Conservation (phyloP, 73 alveolate species). For the Breviolum minutum region DNA sequence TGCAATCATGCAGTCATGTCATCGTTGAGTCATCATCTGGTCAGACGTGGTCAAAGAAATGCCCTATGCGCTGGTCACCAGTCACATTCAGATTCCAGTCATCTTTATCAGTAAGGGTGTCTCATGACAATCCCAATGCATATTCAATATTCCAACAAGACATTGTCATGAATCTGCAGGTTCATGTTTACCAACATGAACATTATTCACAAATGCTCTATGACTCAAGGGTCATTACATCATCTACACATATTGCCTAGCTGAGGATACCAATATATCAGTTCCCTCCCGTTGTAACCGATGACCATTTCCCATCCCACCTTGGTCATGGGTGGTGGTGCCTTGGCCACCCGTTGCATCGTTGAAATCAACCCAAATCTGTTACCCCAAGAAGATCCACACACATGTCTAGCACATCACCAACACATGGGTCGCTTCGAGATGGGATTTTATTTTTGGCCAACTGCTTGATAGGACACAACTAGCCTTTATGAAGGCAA, state of each 20-base stretch:
- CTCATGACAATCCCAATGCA: too few species aligned
- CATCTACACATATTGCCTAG: background rate
- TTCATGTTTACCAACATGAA: background rate
- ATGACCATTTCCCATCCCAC: background rate
- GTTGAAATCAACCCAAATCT: too few species aligned
- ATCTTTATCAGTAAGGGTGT: too few species aligned
- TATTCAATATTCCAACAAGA: too few species aligned
- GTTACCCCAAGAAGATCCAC: too few species aligned
- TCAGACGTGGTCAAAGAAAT: background rate
- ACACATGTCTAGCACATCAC: background rate
- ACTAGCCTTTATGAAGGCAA: too few species aligned
- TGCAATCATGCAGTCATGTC: background rate
- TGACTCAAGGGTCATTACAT: background rate
- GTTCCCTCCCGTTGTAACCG: too few species aligned
- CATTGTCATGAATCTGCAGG: background rate
- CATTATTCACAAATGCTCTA: too few species aligned
- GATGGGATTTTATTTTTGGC: background rate
- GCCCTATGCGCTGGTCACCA: background rate
- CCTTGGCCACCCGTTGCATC: background rate
- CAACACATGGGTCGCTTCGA: background rate
- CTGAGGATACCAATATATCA: background rate
- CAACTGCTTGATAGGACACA: background rate
- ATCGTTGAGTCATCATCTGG: background rate
- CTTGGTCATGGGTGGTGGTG: constrained; percentile 88
- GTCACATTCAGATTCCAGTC: background rate